These are phyloP conservation scores for Phytophthora sansomeana DNA, from an alignment of 352 stramenopile species.

Conservation along the genomic window DNA sequence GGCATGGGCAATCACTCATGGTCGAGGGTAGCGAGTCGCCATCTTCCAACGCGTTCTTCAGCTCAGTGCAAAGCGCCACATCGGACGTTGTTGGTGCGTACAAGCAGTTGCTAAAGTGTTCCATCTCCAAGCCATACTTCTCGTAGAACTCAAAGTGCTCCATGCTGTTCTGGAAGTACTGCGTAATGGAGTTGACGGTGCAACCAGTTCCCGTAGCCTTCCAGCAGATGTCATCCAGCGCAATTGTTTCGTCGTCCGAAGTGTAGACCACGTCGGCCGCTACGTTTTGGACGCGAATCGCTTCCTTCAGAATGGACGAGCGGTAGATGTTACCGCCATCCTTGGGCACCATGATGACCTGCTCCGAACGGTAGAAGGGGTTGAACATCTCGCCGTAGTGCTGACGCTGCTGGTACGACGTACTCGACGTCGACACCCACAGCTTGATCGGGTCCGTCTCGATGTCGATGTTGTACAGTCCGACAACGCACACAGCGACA, in stretches of 20 bases:
- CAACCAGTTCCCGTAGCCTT: slow-evolving; percentile 67
- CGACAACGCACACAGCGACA: slow-evolving; percentile 42
- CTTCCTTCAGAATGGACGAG: slow-evolving; percentile 56
- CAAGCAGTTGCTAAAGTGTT: slow-evolving; percentile 69
- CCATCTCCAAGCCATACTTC: slow-evolving; percentile 52
- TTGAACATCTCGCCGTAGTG: slow-evolving; percentile 72
- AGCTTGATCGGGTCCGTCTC: slow-evolving; percentile 73
- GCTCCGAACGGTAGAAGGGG: slow-evolving; percentile 78
- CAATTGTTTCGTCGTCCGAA: slow-evolving; percentile 35
- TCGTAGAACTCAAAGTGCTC: slow-evolving; percentile 67
- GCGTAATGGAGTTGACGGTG: slow-evolving; percentile 64
- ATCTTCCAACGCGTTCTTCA: slow-evolving; percentile 43
- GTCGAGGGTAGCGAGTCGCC: slow-evolving; percentile 53
- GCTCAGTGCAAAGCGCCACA: slow-evolving; percentile 50
- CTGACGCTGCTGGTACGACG: slow-evolving; percentile 62
- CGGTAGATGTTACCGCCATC: slow-evolving; percentile 66
- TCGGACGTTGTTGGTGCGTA: slow-evolving; percentile 65
- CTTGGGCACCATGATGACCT: slow-evolving; percentile 72
- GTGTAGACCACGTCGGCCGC: slow-evolving; percentile 49
- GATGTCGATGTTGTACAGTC: slow-evolving; percentile 56
- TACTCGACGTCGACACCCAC: slow-evolving; percentile 68
- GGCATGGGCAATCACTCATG: slow-evolving; percentile 72
- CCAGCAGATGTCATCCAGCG: slow-evolving; percentile 71
- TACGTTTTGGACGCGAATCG: slow-evolving; percentile 59
- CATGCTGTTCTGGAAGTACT: slow-evolving; percentile 78